phyloP scores from a whole-genome alignment of 2,329 filamentous ascomycete species.

The Fonsecaea pedrosoi region DNA sequence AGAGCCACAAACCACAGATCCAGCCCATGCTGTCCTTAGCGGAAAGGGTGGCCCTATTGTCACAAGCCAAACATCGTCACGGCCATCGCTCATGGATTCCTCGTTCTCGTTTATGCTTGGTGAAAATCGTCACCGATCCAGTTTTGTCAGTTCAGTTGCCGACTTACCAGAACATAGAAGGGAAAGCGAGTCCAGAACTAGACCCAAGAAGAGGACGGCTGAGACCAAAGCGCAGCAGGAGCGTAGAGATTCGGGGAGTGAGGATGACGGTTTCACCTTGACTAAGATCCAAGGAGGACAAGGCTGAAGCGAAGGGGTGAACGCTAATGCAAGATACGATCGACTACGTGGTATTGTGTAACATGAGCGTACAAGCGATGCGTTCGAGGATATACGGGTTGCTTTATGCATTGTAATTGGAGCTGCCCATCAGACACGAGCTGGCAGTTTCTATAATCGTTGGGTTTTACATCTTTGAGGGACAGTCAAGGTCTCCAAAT shows the following conservation, averaged over 20 bases:
- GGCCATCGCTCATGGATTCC: slow-evolving; percentile 54
- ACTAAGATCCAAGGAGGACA: slow-evolving; percentile 46
- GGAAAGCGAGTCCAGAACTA: slow-evolving; percentile 44
- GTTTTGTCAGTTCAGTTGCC: slow-evolving; percentile 55
- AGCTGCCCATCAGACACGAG: not conserved
- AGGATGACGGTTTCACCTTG: slow-evolving; percentile 50
- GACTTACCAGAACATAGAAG: slow-evolving; percentile 53
- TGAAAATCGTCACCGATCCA: slow-evolving; percentile 51
- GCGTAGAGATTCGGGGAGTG: slow-evolving; percentile 41
- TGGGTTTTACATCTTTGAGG: not conserved
- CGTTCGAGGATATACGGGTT: not conserved
- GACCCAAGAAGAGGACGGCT: slow-evolving; percentile 42
- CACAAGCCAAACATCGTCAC: slow-evolving; percentile 33
- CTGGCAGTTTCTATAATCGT: not conserved
- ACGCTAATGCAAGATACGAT: slow-evolving; percentile 3
- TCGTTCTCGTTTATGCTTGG: slow-evolving; percentile 61
- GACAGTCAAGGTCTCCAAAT: not conserved
- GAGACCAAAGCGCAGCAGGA: slow-evolving; percentile 40
- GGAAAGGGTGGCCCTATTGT: slow-evolving; percentile 8
- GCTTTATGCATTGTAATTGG: not conserved
- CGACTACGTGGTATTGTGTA: not conserved
- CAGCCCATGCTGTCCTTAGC: not conserved
- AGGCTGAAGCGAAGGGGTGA: slow-evolving; percentile 14
- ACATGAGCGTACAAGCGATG: not conserved
- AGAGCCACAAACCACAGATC: not conserved